Conservation (phyloP, 176 grass and related monocot genomes). For the Oryza coarctata region DNA sequence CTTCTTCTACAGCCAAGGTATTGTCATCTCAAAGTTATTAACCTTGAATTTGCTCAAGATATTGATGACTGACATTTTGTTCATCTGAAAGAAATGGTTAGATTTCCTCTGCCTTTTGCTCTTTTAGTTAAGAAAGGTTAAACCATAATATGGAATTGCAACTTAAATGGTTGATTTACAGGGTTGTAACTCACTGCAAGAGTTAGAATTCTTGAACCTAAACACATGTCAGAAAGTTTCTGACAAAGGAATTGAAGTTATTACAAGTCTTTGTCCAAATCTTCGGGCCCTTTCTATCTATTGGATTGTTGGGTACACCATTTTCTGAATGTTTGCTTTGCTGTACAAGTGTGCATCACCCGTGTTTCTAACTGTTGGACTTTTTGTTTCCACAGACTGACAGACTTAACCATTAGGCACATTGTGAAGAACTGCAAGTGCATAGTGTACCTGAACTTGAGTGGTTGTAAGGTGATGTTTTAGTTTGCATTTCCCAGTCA, state of each 20-base stretch:
- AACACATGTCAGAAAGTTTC: slow-evolving; percentile 89
- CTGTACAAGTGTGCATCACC: not conserved
- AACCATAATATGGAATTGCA: not conserved
- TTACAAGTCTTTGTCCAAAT: slow-evolving; percentile 65
- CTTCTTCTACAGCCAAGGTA: slow-evolving; percentile 61
- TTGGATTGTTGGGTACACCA: slow-evolving; percentile 88
- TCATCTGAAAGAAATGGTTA: slow-evolving; percentile 69
- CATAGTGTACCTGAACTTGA: slow-evolving; percentile 77
- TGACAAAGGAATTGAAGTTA: slow-evolving; percentile 80
- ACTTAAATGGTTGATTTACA: slow-evolving; percentile 31
- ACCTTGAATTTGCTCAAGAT: slow-evolving; percentile 86
- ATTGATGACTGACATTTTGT: slow-evolving; percentile 76
- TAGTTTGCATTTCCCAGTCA: not conserved
- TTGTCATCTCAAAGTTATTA: slow-evolving; percentile 64
- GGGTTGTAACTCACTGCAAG: slow-evolving; percentile 52
- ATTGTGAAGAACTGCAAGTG: slow-evolving; percentile 64
- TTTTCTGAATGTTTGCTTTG: slow-evolving; percentile 28
- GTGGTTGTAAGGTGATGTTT: slow-evolving; percentile 80
- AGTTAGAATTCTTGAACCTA: slow-evolving; percentile 69
- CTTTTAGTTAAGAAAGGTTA: not conserved
- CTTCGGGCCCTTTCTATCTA: slow-evolving; percentile 60
- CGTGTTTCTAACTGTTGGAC: slow-evolving; percentile 14
- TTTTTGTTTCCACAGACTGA: slow-evolving; percentile 51
- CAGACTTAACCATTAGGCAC: slow-evolving; percentile 62
- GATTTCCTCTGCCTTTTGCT: slow-evolving; percentile 5